Evolutionary conservation across 768 basidiomycete genomes (phyloP), one percentile per base, ranked within the genome.

Genomic region (Tylopilus subfusipes): DNA sequence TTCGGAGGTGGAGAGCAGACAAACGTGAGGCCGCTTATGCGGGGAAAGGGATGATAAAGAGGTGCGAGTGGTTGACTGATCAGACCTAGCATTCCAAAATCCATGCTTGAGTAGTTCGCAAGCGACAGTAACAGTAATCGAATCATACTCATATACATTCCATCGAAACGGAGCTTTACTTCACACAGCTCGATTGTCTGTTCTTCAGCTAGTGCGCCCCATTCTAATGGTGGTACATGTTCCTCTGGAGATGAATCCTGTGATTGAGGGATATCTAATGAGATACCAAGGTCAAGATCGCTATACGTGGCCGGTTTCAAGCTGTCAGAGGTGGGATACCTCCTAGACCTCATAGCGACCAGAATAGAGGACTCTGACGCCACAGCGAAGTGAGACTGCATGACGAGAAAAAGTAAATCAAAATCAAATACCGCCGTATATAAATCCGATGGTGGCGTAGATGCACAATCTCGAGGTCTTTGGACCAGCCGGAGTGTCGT

Each of bases 151-250:
- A 80, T 74, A 7, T 57, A 51, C 31, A 55, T 31, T 31, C 77
- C 75, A 52, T 83, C 78, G 49, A 78, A 80, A 31, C 72, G 68
- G 16, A 88, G 63, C 27, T 75, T 75, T 11, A 86, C 75, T 68
- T 86, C 83, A 50, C 75, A 82, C n/a, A 89, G 57, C 33, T 85
- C 80, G 55, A 90, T 80, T 3, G 66, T 75, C 8, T 73, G 70
- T 49, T 87, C 84, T 63, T 87, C 85, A 5, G 82, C 79, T 70
- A 80, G 80, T 42, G 73, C 68, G 45, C 85, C 84, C 78, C 80
- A 77, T 39, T 77, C 72, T 4, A 68, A 50, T 11, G 66, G 48
- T 25, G 62, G 52, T 18, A 50, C 45, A 27, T 42, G 56, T n/a
- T 72, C 66, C n/a, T 67, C 68, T n/a, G 56, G 34, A 34, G 51